Conservation (phyloP, 768 basidiomycete genomes). For the Lanmaoa pseudosensibilis region DNA sequence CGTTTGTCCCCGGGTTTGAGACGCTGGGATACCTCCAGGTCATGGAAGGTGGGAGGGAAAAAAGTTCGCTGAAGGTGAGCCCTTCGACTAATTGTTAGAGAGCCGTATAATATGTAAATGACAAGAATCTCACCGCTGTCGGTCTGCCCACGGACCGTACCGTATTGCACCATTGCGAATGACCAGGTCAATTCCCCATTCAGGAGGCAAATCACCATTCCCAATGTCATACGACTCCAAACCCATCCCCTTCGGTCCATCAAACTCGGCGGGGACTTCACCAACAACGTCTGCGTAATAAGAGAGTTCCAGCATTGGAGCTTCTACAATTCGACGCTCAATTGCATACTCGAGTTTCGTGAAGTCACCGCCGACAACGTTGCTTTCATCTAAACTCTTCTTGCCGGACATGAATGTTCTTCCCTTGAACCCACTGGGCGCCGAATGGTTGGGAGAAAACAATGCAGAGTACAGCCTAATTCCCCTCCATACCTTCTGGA, state of each 20-base stretch:
- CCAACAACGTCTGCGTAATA: slow-evolving; percentile 90
- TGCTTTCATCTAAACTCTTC: slow-evolving; percentile 50
- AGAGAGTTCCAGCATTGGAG: slow-evolving; percentile 71
- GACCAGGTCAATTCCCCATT: slow-evolving; percentile 90
- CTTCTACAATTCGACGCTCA: slow-evolving; percentile 78
- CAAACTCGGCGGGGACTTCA: slow-evolving; percentile 51
- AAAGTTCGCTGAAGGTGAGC: slow-evolving; percentile 77
- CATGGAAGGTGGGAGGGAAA: slow-evolving; percentile 78
- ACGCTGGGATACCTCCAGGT: slow-evolving; percentile 52
- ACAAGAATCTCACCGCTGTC: slow-evolving; percentile 63
- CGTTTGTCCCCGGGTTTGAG: slow-evolving; percentile 79
- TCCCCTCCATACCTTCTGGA: slow-evolving; percentile 57
- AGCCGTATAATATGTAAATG: not conserved
- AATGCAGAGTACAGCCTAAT: slow-evolving; percentile 43
- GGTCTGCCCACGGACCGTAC: slow-evolving; percentile 97
- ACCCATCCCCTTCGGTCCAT: slow-evolving; percentile 31
- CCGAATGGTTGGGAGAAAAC: slow-evolving; percentile 23
- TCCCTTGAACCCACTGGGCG: not conserved
- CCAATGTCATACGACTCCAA: slow-evolving; percentile 67
- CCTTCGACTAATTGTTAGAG: slow-evolving; percentile 36
- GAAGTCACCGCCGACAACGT: slow-evolving; percentile 56
- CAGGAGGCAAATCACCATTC: slow-evolving; percentile 84
- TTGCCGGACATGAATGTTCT: slow-evolving; percentile 2
- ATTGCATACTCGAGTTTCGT: slow-evolving; percentile 79
- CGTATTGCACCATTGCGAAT: slow-evolving; percentile 72